These are phyloP conservation scores for Pseudonectria buxi DNA, from an alignment of 2,329 filamentous ascomycete species.

Conservation along the genomic window DNA sequence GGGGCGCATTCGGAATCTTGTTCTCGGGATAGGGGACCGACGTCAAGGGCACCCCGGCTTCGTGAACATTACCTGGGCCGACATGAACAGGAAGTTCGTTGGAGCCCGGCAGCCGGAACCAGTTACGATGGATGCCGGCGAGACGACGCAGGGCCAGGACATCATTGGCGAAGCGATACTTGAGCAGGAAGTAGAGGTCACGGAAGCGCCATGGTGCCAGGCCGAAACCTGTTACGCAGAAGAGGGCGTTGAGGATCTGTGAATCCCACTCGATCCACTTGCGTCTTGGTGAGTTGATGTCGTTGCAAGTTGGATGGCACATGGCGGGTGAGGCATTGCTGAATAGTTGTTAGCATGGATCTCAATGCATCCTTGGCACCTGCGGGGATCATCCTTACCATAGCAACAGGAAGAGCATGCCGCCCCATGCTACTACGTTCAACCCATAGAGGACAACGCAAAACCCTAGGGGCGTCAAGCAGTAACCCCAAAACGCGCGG, in stretches of 20 bases:
- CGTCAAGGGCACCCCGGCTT: slow-evolving; percentile 23
- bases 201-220: slow-evolving; percentile 79
- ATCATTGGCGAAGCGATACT: slow-evolving; percentile 51
- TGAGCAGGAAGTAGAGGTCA: slow-evolving; percentile 67
- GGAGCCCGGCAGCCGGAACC: slow-evolving; percentile 68
- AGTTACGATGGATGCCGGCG: slow-evolving; percentile 66
- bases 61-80: slow-evolving; percentile 46
- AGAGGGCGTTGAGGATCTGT: slow-evolving; percentile 71
- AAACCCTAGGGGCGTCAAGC: slow-evolving; percentile 68
- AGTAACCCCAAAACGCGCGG: slow-evolving; percentile 63
- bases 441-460: slow-evolving; percentile 71
- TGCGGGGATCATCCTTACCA: slow-evolving; percentile 49
- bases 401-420: slow-evolving; percentile 81
- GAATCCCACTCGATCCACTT: slow-evolving; percentile 82
- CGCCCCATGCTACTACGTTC: slow-evolving; percentile 82
- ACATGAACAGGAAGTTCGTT: slow-evolving; percentile 47
- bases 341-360: slow-evolving; percentile 2
- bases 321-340: slow-evolving; percentile 50
- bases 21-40: slow-evolving; percentile 55
- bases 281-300: slow-evolving; percentile 68
- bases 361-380: not conserved
- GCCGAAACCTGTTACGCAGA: slow-evolving; percentile 82
- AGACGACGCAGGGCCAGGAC: slow-evolving; percentile 56
- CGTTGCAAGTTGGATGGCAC: slow-evolving; percentile 63
- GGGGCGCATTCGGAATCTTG: slow-evolving; percentile 58